These are phyloP conservation scores for Plantago ovata DNA, from an alignment of 257 asterid species.

Conservation along the genomic window DNA sequence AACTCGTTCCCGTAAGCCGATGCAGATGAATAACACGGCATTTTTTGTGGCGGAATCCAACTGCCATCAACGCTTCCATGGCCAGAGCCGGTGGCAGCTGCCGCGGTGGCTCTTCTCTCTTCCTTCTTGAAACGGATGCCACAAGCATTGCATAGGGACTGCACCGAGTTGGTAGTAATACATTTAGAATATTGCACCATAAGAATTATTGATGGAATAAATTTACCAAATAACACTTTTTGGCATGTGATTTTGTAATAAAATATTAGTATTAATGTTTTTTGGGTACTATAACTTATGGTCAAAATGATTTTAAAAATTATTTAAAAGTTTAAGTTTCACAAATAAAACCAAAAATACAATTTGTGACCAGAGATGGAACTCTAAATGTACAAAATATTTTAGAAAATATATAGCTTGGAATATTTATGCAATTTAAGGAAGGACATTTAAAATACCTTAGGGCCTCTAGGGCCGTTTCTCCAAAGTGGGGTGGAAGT, in stretches of 20 bases:
- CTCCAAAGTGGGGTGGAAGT: constrained; percentile 98
- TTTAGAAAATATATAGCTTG: too few species aligned
- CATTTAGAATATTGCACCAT: background rate
- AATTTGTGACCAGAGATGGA: too few species aligned
- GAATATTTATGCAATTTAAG: too few species aligned
- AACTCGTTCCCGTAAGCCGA: constrained; percentile 37
- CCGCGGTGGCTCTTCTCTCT: constrained; percentile 89
- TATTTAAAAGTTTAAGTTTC: too few species aligned
- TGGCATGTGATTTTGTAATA: too few species aligned
- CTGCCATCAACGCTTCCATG: constrained; percentile 21
- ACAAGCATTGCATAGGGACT: constrained; percentile 97
- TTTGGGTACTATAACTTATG: too few species aligned
- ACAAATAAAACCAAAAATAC: too few species aligned
- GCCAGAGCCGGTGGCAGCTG: constrained; percentile 43
- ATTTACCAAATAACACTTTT: too few species aligned
- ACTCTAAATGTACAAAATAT: too few species aligned
- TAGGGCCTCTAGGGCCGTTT: constrained; percentile 89
- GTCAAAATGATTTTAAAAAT: too few species aligned
- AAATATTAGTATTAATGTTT: too few species aligned
- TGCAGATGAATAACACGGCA: constrained; percentile 29
- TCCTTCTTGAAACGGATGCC: constrained; percentile 97
- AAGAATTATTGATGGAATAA: background rate
- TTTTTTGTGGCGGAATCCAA: constrained; percentile 51
- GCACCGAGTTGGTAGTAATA: constrained; percentile 22
- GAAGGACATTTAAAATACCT: constrained; percentile 37